These are phyloP conservation scores for Metschnikowia amazonensis DNA, from an alignment of 805 yeast species.

Conservation along the genomic window DNA sequence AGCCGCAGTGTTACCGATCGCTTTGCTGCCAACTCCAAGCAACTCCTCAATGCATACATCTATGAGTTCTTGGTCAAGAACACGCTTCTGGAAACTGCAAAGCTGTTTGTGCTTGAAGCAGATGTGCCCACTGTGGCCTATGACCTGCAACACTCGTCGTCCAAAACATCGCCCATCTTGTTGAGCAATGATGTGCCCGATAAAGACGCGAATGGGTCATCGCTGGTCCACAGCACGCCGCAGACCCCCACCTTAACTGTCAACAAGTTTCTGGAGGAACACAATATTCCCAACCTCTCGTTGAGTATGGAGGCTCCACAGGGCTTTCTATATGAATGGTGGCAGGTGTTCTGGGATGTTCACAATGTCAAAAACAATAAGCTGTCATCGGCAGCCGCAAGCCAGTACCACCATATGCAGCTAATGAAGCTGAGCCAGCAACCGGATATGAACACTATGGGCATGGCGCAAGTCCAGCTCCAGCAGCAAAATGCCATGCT, in stretches of 20 bases:
- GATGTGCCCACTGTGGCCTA: constrained; percentile 45
- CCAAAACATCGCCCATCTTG: constrained; percentile 22
- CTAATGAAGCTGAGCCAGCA: constrained; percentile 57
- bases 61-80: constrained; percentile 81
- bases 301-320: constrained; percentile 78
- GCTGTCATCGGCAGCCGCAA: constrained; percentile 41
- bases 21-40: constrained; percentile 51
- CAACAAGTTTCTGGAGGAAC: constrained; percentile 31
- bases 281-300: constrained; percentile 46
- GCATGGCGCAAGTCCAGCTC: neutral
- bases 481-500: constrained; percentile 4
- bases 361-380: constrained; percentile 66
- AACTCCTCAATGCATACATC: constrained; percentile 73
- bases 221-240: constrained; percentile 19
- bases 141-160: constrained; percentile 11
- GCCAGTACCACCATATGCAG: constrained; percentile 67
- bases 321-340: constrained; percentile 89
- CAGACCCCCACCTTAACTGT: constrained; percentile 24
- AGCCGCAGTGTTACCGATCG: constrained; percentile 33
- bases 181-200: constrained; percentile 7
- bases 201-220: constrained; percentile 3
- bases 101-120: constrained; percentile 71
- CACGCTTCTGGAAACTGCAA: constrained; percentile 67
- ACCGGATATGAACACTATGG: constrained; percentile 41
- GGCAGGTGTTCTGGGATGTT: constrained; percentile 95